phyloP scores from a whole-genome alignment of 345 rosid genomes.

The Psidium friedrichsthalianum region DNA sequence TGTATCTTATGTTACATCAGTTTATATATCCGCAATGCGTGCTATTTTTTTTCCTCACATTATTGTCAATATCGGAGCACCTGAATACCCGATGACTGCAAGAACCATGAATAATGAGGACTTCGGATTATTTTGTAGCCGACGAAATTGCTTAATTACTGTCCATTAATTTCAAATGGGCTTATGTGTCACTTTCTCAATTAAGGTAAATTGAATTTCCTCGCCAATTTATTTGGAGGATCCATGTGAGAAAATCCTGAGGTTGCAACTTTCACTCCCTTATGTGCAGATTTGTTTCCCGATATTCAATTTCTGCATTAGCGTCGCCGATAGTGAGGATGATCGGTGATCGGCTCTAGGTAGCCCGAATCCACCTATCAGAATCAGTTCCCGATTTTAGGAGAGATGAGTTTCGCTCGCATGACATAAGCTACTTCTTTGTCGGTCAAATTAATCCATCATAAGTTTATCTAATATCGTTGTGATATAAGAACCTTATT shows the following conservation, averaged over 20 bases:
- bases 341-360: background rate
- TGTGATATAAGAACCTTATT: no score
- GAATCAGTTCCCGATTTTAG: background rate
- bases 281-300: background rate
- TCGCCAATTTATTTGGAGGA: background rate
- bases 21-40: background rate
- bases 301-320: background rate
- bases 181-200: background rate
- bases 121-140: background rate
- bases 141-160: background rate
- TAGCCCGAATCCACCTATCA: background rate
- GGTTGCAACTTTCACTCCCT: background rate
- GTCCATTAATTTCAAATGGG: background rate
- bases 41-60: background rate
- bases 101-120: background rate
- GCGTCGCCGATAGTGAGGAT: background rate
- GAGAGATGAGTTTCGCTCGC: no score
- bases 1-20: background rate
- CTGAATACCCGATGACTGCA: background rate
- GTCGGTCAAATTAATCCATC: no score
- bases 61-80: background rate
- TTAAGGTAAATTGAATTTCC: background rate
- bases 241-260: background rate
- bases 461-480: no score
- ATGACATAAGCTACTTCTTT: no score